phyloP scores from a whole-genome alignment of 768 basidiomycete genomes.

The Phlegmacium glaucopus region DNA sequence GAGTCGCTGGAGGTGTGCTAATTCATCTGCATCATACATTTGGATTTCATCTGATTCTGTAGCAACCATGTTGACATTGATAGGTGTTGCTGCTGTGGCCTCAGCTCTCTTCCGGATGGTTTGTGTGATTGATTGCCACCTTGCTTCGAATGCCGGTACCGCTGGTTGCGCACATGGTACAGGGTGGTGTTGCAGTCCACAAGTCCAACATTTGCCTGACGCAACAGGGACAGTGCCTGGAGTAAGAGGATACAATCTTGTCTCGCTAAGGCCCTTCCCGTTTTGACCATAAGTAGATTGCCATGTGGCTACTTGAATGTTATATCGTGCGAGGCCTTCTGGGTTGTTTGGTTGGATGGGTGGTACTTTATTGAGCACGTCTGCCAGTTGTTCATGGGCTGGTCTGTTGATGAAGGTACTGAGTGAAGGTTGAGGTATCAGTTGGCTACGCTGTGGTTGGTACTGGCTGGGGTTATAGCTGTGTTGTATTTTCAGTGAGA shows the following conservation, averaged over 20 bases:
- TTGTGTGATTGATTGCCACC: background rate
- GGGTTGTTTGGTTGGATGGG: background rate
- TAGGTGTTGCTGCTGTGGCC: too few relatives aligned
- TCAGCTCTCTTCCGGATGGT: too few relatives aligned
- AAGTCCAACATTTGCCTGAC: background rate
- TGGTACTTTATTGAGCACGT: background rate
- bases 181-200: background rate
- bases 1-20: too few relatives aligned
- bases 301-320: background rate
- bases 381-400: background rate
- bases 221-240: background rate
- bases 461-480: background rate
- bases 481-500: background rate
- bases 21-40: too few relatives aligned
- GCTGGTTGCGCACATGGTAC: background rate
- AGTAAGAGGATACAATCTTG: background rate
- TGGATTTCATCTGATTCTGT: too few relatives aligned
- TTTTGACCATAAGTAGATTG: background rate
- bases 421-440: background rate
- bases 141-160: background rate
- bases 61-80: too few relatives aligned
- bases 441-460: background rate
- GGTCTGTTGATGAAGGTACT: background rate
- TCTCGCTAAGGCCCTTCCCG: background rate
- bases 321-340: background rate